Percentiles rank a stretch among this genome's conserved stretches.
Evolutionary conservation across 495 filamentous ascomycete genomes (phyloP).

Genomic region (Aspergillus nanangensis): DNA sequence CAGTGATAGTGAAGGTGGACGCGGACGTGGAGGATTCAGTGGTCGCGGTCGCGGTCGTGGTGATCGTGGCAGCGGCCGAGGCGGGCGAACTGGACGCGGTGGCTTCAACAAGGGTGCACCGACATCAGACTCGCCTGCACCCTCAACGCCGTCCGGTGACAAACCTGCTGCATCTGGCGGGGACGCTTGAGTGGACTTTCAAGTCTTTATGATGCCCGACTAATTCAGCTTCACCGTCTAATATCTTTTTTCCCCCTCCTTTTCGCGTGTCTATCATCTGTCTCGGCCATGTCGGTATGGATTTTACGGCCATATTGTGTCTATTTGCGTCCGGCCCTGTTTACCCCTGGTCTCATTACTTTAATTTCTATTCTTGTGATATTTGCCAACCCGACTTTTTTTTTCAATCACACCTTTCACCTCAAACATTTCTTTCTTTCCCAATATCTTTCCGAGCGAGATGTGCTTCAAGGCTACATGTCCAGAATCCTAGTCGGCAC

Average conservation of each 20-base stretch:
- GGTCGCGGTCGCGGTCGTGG: conserved; percentile 42
- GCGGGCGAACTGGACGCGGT: conserved; percentile 38
- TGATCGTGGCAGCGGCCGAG: conserved; percentile 25
- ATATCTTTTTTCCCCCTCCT: conserved; percentile 16
- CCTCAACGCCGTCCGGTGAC: conserved; percentile 48
- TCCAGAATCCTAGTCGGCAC: conserved; percentile 5
- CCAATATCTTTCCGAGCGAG: conserved; percentile 5
- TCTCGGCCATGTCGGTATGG: conserved; percentile 6
- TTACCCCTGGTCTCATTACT: conserved; percentile 5
- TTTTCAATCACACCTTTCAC: conserved; percentile 3
- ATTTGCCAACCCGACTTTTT: conserved; percentile 6
- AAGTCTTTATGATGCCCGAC: conserved; percentile 11
- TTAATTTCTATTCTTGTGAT: conserved; percentile 20
- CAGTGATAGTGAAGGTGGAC: conserved; percentile 76
- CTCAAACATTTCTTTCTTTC: background rate
- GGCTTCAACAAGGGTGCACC: conserved; percentile 49
- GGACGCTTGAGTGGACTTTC: conserved; percentile 39
- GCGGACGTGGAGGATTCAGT: conserved; percentile 34
- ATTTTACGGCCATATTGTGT: conserved; percentile 7
- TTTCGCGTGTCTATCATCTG: conserved; percentile 8
- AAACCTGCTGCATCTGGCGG: conserved; percentile 38
- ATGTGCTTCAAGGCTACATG: conserved; percentile 8
- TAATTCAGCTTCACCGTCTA: conserved; percentile 19
- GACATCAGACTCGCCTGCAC: conserved; percentile 43
- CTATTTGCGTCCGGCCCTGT: conserved; percentile 5